Base-by-base conservation (phyloP, 306 rosid genomes). In the Cicer pinnatifidum region DNA sequence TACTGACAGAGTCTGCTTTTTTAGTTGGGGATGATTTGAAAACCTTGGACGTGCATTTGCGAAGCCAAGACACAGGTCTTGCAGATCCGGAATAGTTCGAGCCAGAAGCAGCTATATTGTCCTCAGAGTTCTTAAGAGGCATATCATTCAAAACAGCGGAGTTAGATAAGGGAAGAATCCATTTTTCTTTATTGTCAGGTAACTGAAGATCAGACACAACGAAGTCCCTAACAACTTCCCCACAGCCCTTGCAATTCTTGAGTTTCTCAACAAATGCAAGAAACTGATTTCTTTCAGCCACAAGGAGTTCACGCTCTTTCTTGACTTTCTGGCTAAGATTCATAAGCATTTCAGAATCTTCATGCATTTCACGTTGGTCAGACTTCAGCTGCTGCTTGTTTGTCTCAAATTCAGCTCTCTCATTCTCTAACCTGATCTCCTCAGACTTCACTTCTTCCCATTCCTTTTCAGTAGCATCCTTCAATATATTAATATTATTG, bases 191-290 rank as follows among this genome's bases (percentile, higher is more conserved):
- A 75, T 46, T 71, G 59, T 79, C 88, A n/a, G 88, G 91, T 48
- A 91, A 58, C 53, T 85, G 88, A 71, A 89, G 77, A 67, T 86
- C 95, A 70, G 91, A 88, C 39, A 89, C 63, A 35, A 77, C 85
- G 58, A 88, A 81, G 69, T 86, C 93, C 84, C 84, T 69, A 40
- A 81, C 83, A 73, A 80, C 59, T 68, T 90, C 95, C 56, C 79
- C 96, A 76, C 97, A 92, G 58, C 71, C 86, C 73, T 77, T 76
- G 81, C 99, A 94, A 75, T 73, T 81, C 89, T 81, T 90, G 39
- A 84, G 72, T 88, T 86, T 89, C 86, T 94, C 97, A 80, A 88
- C 90, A 87, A 88, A 72, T 66, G 76, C 81, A 66, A 94, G 87
- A 75, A 89, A 88, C 65, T 47, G 69, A 58, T 63, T 69, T 77